These are phyloP conservation scores for Pleurostoma richardsiae DNA, from an alignment of 2,329 filamentous ascomycete species.

Conservation along the genomic window DNA sequence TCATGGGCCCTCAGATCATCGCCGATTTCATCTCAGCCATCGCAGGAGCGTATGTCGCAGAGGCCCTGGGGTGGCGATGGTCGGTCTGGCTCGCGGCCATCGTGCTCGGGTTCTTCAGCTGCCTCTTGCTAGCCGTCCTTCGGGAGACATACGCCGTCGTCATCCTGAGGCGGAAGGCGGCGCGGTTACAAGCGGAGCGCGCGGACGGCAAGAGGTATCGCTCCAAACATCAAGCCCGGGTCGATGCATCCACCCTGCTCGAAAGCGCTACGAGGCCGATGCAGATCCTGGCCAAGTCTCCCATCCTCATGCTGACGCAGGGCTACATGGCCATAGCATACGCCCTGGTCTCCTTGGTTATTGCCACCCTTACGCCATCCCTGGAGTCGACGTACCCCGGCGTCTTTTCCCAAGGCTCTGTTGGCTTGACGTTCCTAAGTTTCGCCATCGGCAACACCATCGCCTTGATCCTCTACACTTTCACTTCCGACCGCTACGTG, in stretches of 20 bases:
- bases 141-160: slow-evolving; percentile 56
- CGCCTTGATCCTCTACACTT: slow-evolving; percentile 53
- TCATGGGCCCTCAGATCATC: too few species aligned
- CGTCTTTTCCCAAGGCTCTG: slow-evolving; percentile 30
- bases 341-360: slow-evolving; percentile 35
- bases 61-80: too few species aligned
- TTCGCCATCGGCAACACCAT: slow-evolving; percentile 48
- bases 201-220: slow-evolving; percentile 33
- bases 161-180: slow-evolving; percentile 41
- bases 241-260: slow-evolving; percentile 25
- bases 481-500: slow-evolving; percentile 1
- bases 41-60: too few species aligned
- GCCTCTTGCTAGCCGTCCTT: slow-evolving; percentile 11
- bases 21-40: too few species aligned
- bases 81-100: not conserved
- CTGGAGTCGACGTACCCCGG: slow-evolving; percentile 31
- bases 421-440: slow-evolving; percentile 43
- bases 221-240: slow-evolving; percentile 21
- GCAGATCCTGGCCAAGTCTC: slow-evolving; percentile 32
- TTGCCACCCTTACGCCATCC: slow-evolving; percentile 35
- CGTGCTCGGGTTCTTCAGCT: not conserved
- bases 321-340: slow-evolving; percentile 33
- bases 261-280: slow-evolving; percentile 29
- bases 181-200: slow-evolving; percentile 10
- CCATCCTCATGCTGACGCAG: slow-evolving; percentile 27